Percentiles rank a stretch among this genome's conserved stretches.
Evolutionary conservation across 1,284 basidiomycete genomes (phyloP).

Genomic region (Ganoderma sinense): DNA sequence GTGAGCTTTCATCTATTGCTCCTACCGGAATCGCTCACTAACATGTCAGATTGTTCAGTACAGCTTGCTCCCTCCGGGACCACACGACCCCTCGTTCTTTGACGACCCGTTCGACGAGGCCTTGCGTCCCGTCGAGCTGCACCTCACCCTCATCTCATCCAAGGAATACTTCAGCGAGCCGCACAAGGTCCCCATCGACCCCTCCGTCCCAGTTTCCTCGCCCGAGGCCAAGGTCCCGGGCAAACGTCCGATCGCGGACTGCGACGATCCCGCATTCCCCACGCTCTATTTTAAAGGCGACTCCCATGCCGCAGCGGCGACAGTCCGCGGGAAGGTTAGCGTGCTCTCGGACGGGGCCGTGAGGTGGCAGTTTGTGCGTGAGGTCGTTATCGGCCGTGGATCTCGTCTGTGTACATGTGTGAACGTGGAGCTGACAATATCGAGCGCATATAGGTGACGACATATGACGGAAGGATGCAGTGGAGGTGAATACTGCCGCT

Average conservation of each 20-base stretch:
- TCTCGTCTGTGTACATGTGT: not conserved
- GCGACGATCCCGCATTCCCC: slow-evolving; percentile 45
- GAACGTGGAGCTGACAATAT: not conserved
- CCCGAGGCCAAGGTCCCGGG: not conserved
- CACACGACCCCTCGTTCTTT: slow-evolving; percentile 59
- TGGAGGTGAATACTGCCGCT: slow-evolving; percentile 30
- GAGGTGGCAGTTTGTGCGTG: slow-evolving; percentile 71
- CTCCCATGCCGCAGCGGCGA: slow-evolving; percentile 47
- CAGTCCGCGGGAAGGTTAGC: slow-evolving; percentile 62
- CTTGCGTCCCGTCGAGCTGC: slow-evolving; percentile 65
- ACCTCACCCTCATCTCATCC: slow-evolving; percentile 53
- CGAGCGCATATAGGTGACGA: slow-evolving; percentile 27
- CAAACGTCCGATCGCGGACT: slow-evolving; percentile 23
- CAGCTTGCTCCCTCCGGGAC: slow-evolving; percentile 49
- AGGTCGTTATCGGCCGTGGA: slow-evolving; percentile 18
- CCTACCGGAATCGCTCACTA: not conserved
- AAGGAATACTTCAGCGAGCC: slow-evolving; percentile 30
- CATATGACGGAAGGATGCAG: slow-evolving; percentile 37
- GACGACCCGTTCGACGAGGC: slow-evolving; percentile 68
- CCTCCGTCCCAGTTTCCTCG: not conserved
- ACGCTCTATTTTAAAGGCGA: slow-evolving; percentile 62
- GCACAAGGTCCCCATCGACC: slow-evolving; percentile 20
- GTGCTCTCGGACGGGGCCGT: slow-evolving; percentile 61
- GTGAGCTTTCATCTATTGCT: slow-evolving; percentile 43
- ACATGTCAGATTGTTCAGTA: slow-evolving; percentile 16